Evolutionary conservation across 225 moss, liverwort and hornwort genomes (phyloP).

Genomic region (Physcomitrium patens): DNA sequence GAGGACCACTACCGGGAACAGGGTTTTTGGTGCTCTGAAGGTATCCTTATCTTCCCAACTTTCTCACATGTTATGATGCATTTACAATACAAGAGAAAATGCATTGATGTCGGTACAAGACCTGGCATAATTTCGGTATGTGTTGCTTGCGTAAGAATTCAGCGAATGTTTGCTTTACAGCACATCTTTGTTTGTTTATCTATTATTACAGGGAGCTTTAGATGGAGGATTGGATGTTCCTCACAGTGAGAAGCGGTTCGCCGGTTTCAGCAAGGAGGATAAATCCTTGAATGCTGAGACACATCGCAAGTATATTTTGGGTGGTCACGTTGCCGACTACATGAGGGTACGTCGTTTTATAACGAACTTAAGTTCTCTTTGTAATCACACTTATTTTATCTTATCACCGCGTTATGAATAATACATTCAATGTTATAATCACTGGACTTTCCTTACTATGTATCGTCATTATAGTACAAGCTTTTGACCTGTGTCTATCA

Average conservation of each 20-base stretch:
- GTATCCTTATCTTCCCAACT: neutral
- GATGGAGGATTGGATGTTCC: slow-evolving; percentile 93
- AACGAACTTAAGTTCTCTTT: neutral
- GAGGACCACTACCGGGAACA: slow-evolving; percentile 72
- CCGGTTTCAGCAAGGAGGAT: slow-evolving; percentile 84
- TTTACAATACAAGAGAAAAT: too few species aligned
- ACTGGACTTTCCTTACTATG: too few species aligned
- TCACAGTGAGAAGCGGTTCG: slow-evolving; percentile 92
- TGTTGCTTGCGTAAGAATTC: neutral
- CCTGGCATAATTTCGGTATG: neutral
- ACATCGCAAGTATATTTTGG: slow-evolving; percentile 87
- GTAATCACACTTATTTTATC: too few species aligned
- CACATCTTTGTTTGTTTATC: neutral
- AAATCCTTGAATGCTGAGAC: slow-evolving; percentile 84
- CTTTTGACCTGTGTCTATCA: slow-evolving; percentile 2
- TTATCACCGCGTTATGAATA: too few species aligned
- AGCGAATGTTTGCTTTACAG: neutral
- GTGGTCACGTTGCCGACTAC: slow-evolving; percentile 89
- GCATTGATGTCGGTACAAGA: too few species aligned
- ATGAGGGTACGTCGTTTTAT: slow-evolving; percentile 53
- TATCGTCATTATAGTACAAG: too few species aligned
- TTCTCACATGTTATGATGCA: neutral
- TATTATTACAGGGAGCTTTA: slow-evolving; percentile 63
- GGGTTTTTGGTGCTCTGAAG: slow-evolving; percentile 74
- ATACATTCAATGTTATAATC: too few species aligned